Evolutionary conservation across 179 eudicot species (phyloP), one percentile per base, ranked within the genome.

Genomic region (Actinidia chinensis): DNA sequence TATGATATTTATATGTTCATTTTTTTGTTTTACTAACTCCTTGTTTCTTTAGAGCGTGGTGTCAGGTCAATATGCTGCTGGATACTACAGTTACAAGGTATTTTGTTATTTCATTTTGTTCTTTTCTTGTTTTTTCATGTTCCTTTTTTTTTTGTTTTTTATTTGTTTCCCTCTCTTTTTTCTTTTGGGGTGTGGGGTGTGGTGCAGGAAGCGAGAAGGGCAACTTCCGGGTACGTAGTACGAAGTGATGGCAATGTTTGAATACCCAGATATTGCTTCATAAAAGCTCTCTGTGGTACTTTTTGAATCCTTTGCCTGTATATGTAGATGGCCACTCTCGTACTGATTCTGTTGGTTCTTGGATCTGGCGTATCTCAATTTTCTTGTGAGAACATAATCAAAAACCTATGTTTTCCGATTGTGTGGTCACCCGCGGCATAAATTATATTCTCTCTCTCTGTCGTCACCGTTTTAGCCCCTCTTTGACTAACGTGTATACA

Each of bases 81-180:
- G 99, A 69, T 96, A 94, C 80, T 96, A 96, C 84, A 96, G 99
- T 82, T 96, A 96, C 86, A 94, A 94, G 99, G 98, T 94, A 93
- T 25, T 47, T 71, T 11, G 50, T 71, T 67, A 17, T 56, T 5
- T 8, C 2, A 11, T 10, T 18, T 47, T 68, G 1, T 9, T 42
- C 8, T 48, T 51, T 61, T 10, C 11, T 65, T 75, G 60, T 33
- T 14, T 25, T 67, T 48, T 33, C 28, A 9, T 2, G 18, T 22
- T 56, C 48, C 11, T 66, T 55, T 55, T 23, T 15, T 43, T 23
- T 64, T 0, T 64, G 51, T 59, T 15, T 1, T 25, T 8, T 55
- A 15, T 55, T 14, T 40, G 36, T 25, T 28, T n/a, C 40, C 18
- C 10, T 36, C 55, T 36, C n/a, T 40, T 1, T 20, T 1, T 40